phyloP scores from a whole-genome alignment of 2,329 filamentous ascomycete genomes.

The Huntiella abstrusa region DNA sequence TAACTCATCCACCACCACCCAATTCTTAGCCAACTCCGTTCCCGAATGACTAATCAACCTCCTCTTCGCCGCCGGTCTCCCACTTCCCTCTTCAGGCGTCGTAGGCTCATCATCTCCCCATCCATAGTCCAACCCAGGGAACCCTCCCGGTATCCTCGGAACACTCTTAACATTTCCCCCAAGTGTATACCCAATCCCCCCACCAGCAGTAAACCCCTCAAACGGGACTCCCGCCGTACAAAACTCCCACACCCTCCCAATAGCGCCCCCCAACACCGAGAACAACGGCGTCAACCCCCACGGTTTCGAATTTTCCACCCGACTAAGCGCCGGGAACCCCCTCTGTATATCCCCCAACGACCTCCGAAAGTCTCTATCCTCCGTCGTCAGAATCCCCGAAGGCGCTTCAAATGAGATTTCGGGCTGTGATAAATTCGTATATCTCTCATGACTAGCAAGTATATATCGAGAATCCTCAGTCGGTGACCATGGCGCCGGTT shows the following conservation, averaged over 20 bases:
- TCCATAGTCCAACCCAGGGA: slow-evolving; percentile 11
- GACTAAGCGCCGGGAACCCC: slow-evolving; percentile 4
- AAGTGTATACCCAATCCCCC: slow-evolving; percentile 52
- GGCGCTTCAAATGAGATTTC: slow-evolving; percentile 21
- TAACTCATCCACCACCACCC: slow-evolving; percentile 45
- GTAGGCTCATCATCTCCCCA: slow-evolving; percentile 15
- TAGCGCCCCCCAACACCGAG: slow-evolving; percentile 43
- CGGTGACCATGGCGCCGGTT: neutral
- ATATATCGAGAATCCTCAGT: slow-evolving; percentile 19
- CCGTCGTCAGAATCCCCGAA: slow-evolving; percentile 24
- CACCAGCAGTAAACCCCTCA: slow-evolving; percentile 71
- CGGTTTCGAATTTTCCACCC: neutral
- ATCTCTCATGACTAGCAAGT: slow-evolving; percentile 24
- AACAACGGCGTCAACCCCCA: slow-evolving; percentile 24
- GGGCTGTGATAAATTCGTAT: slow-evolving; percentile 15
- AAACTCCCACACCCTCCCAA: slow-evolving; percentile 70
- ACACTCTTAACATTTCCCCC: slow-evolving; percentile 14
- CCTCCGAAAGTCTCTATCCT: slow-evolving; percentile 34
- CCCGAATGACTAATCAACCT: slow-evolving; percentile 11
- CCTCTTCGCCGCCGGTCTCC: too few species aligned
- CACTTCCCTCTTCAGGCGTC: slow-evolving; percentile 14
- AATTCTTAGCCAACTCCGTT: slow-evolving; percentile 45
- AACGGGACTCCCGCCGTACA: slow-evolving; percentile 49
- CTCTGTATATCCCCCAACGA: slow-evolving; percentile 26
- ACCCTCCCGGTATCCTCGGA: slow-evolving; percentile 10